Evolutionary conservation across 2,329 filamentous ascomycete species (phyloP).

Genomic region (Geosmithia flava): DNA sequence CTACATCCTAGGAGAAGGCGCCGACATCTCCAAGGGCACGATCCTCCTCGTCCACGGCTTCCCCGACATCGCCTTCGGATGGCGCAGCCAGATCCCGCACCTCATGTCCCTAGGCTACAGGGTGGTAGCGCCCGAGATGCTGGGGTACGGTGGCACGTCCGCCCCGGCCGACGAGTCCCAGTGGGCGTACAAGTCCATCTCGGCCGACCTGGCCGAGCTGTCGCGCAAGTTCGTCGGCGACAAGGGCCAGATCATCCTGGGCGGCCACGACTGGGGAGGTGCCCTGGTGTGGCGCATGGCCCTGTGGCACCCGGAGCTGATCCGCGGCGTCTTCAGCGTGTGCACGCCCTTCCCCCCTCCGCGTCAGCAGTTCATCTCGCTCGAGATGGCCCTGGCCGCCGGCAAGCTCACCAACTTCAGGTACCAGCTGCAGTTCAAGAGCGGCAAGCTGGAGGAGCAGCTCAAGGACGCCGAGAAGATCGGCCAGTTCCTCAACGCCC

Average conservation of each 20-base stretch:
- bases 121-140: constrained; percentile 74
- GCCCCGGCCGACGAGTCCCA: constrained; percentile 47
- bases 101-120: constrained; percentile 60
- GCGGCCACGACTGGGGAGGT: constrained; percentile 92
- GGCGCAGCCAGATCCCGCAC: constrained; percentile 79
- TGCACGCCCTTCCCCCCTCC: constrained; percentile 65
- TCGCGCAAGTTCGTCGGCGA: constrained; percentile 39
- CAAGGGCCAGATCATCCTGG: constrained; percentile 55
- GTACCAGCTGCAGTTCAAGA: constrained; percentile 75
- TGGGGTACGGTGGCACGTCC: constrained; percentile 73
- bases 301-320: constrained; percentile 59
- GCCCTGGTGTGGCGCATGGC: constrained; percentile 62
- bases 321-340: constrained; percentile 65
- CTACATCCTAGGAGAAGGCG: constrained; percentile 41
- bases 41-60: constrained; percentile 59
- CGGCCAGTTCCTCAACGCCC: constrained; percentile 53
- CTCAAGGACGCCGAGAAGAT: constrained; percentile 49
- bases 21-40: constrained; percentile 26
- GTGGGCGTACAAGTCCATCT: constrained; percentile 62
- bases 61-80: constrained; percentile 73
- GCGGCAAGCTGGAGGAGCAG: constrained; percentile 49
- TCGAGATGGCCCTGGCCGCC: constrained; percentile 46
- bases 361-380: constrained; percentile 33
- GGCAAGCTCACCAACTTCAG: constrained; percentile 52
- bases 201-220: constrained; percentile 64